Base-by-base conservation (phyloP, 306 rosid species). In the Inga laurina region DNA sequence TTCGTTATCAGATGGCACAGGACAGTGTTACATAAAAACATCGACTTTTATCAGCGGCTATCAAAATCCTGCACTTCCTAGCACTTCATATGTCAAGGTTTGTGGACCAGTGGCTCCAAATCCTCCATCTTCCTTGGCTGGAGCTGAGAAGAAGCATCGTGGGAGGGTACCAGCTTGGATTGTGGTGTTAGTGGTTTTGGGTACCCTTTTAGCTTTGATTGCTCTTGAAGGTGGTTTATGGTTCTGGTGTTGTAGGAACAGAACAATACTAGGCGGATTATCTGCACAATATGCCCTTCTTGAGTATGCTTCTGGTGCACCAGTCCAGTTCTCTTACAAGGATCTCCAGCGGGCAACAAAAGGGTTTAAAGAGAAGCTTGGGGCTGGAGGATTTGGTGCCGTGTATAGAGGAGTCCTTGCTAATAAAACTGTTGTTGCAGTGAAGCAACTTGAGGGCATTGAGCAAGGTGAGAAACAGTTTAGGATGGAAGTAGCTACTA, bases 251-350 rank as follows among this genome's bases (percentile, higher is more conserved):
- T 95, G 97, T 84, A 86, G 93, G 54, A 92, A 90, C 65, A 82
- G 76, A 41, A 41, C 81, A 3, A 85, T 81, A 8, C 87, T 91
- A 41, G 91, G 94, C 41, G 91, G 84, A 39, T 84, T 91, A 83
- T 91, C 99, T 2, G 85, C 92, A 65, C 92, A 92, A 18, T 90
- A 92, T 77, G 93, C 96, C n/a, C 97, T 96, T 78, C 93, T 96
- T 48, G 99, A 96, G 90, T 96, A 96, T 88, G 99, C 99, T 57
- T 96, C 99, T 10, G 94, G 99, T 21, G 99, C 98, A 0, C 98
- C 99, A 0, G 90, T 92, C 48, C 98, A 96, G 88, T 96, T 96
- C 84, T 84, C 92, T 1, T 90, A 83, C 78, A 93, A 86, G 87
- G 97, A 96, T 49, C 97, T 96, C 24, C 90, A 89, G 79, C 91